phyloP scores from a whole-genome alignment of 73 alveolate genomes.

The Paramecium tetraurelia region DNA sequence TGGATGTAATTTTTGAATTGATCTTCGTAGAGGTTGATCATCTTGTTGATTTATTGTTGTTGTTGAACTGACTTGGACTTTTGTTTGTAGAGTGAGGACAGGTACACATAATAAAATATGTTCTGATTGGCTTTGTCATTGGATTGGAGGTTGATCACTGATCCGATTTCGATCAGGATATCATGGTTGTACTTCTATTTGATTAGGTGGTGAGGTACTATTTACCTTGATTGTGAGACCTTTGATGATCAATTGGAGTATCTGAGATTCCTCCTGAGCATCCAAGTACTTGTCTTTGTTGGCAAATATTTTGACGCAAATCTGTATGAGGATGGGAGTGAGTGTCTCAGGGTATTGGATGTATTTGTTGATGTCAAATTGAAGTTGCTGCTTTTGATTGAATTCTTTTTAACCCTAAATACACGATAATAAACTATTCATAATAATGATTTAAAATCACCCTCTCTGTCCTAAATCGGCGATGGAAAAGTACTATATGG shows the following conservation, averaged over 20 bases:
- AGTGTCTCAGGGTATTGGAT: neutral
- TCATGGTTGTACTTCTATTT: neutral
- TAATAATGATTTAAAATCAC: constrained; percentile 13
- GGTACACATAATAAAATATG: neutral
- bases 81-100: neutral
- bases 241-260: neutral
- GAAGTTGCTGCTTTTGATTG: neutral
- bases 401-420: neutral
- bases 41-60: neutral
- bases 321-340: neutral
- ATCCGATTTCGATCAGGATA: neutral
- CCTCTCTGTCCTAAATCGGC: neutral
- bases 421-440: neutral
- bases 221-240: neutral
- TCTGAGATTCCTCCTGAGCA: neutral
- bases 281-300: neutral
- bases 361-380: neutral
- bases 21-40: neutral
- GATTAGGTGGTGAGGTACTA: neutral
- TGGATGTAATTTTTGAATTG: neutral
- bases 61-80: neutral
- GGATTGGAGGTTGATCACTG: neutral
- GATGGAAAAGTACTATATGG: neutral
- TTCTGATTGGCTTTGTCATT: neutral
- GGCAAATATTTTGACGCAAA: neutral